Base-by-base conservation (phyloP, 1,139 yeast species). In the Protomyces lactucae-debilis region DNA sequence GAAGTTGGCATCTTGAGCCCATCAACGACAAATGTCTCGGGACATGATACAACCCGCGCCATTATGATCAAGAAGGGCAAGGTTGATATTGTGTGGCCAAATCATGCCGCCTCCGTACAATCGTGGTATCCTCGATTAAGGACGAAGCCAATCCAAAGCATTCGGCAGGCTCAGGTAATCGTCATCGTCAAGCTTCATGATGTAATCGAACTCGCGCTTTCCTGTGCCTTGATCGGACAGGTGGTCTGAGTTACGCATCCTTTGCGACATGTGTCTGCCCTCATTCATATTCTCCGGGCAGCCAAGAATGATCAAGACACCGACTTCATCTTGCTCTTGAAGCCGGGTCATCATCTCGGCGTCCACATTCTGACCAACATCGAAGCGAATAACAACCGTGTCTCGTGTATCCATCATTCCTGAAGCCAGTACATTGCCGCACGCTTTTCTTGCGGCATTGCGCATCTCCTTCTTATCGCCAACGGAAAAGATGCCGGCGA, bases 171-270 rank as follows among this genome's bases (percentile, higher is more conserved):
- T 52, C 18, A 53, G 21, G 18, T 18, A 45, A 9, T 54, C 9
- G 53, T 60, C 64, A 25, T 60, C 57, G 40, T 60, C 64, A n/a
- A 53, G 36, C 35, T 60, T 60, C 23, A 37, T 39, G n/a, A 40
- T n/a, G 43, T 39, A 60, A 32, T 57, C 52, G 28, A 43, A 57
- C 8, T 28, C 9, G 32, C 5, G 32, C 32, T 28, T 28, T 8
- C 46, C 55, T 8, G 9, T 25, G 21, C 55, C 61, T 14, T 12
- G 16, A 9, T 35, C 53, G 5, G 43, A 40, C 25, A 43, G 21
- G 40, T 37, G 32, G 4, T 43, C 55, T 6, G 16, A 21, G 54
- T 52, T 28, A 14, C 43, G 43, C 21, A 18, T 12, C 48, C 18
- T n/a, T 21, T 10, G 25, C 16, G 23, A 18, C 14, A 43, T 18